These are phyloP conservation scores for Priceomyces carsonii DNA, from an alignment of 805 yeast species.

Conservation along the genomic window DNA sequence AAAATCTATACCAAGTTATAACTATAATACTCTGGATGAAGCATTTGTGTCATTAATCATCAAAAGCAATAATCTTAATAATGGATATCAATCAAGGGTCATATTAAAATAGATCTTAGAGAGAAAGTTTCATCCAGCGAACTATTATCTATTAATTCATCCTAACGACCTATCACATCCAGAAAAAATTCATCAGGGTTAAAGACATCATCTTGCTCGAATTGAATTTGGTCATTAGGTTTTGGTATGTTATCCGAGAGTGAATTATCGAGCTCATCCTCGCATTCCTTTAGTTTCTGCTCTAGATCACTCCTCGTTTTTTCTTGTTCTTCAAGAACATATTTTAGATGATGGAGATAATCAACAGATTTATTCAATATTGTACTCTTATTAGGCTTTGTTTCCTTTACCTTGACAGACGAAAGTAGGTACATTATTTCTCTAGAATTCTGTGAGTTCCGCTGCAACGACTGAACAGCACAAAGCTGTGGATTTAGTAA, in stretches of 20 bases:
- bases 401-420: slow-evolving; percentile 54
- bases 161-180: slow-evolving; percentile 16
- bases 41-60: too few relatives aligned
- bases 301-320: slow-evolving; percentile 43
- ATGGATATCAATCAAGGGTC: too few relatives aligned
- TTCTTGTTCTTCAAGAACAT: slow-evolving; percentile 60
- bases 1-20: too few relatives aligned
- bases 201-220: slow-evolving; percentile 15
- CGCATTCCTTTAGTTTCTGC: slow-evolving; percentile 18
- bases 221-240: slow-evolving; percentile 1
- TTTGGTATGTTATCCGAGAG: slow-evolving; percentile 2
- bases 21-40: too few relatives aligned
- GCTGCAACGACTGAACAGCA: slow-evolving; percentile 44
- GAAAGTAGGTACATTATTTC: slow-evolving; percentile 38
- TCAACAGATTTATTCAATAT: slow-evolving; percentile 78
- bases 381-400: slow-evolving; percentile 80
- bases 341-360: slow-evolving; percentile 66
- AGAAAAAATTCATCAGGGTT: slow-evolving; percentile 28
- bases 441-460: slow-evolving; percentile 27
- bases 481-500: slow-evolving; percentile 50
- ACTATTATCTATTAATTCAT: too few relatives aligned
- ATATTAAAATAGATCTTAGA: too few relatives aligned
- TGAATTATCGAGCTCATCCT: slow-evolving; percentile 7
- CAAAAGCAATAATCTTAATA: too few relatives aligned
- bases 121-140: too few relatives aligned